These are phyloP conservation scores for Brachypodium distachyon DNA, from an alignment of 202 grass and related monocot species.

Conservation along the genomic window DNA sequence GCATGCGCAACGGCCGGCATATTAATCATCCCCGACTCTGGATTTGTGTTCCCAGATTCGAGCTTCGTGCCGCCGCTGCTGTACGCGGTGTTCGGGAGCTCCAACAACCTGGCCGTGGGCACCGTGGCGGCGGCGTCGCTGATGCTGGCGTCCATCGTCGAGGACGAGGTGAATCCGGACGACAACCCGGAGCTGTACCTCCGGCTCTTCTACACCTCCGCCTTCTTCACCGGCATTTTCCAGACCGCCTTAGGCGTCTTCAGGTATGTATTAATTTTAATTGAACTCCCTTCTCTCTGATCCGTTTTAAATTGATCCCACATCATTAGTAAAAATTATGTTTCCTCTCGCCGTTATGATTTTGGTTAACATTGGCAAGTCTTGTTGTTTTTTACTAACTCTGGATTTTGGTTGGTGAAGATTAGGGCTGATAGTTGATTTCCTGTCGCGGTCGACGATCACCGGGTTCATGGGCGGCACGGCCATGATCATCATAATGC, in stretches of 20 bases:
- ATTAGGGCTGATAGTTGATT: slow-evolving; percentile 89
- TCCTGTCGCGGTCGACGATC: slow-evolving; percentile 85
- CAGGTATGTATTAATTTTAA: slow-evolving; percentile 11
- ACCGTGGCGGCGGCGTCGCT: slow-evolving; percentile 85
- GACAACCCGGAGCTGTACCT: slow-evolving; percentile 55
- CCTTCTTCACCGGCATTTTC: slow-evolving; percentile 89
- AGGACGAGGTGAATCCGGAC: slow-evolving; percentile 22
- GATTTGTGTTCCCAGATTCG: slow-evolving; percentile 37
- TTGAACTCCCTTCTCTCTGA: background rate
- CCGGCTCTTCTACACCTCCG: slow-evolving; percentile 63
- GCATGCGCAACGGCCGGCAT: background rate
- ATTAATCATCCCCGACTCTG: background rate
- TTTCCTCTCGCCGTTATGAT: background rate
- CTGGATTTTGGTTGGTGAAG: slow-evolving; percentile 21
- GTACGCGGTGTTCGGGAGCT: slow-evolving; percentile 88
- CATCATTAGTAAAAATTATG: no score
- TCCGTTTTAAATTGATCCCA: background rate
- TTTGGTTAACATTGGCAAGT: no score
- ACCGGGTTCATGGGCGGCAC: slow-evolving; percentile 98
- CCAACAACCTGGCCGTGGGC: slow-evolving; percentile 83
- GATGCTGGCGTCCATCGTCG: slow-evolving; percentile 60
- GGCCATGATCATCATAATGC: slow-evolving; percentile 83
- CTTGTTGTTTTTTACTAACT: background rate
- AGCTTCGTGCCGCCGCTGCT: slow-evolving; percentile 93
- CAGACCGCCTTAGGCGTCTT: slow-evolving; percentile 67